Conservation (phyloP, 768 basidiomycete species). For the Cystofilobasidium bisporidii region DNA sequence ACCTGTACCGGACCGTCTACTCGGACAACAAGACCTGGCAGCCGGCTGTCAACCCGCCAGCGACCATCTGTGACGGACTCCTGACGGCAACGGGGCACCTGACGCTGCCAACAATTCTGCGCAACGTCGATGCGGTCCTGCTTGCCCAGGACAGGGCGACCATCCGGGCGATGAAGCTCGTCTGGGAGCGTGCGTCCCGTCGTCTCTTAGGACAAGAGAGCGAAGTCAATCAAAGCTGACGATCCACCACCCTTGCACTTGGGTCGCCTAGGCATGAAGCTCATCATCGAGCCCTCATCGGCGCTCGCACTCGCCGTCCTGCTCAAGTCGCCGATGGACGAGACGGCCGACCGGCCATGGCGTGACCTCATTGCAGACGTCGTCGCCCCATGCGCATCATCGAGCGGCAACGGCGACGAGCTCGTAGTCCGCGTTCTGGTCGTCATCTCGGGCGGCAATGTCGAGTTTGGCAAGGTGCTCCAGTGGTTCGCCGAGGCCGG, state of each 20-base stretch:
- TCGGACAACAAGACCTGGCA: neutral
- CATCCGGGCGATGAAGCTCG: slow-evolving; percentile 4
- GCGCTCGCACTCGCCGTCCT: slow-evolving; percentile 1
- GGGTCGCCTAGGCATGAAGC: neutral
- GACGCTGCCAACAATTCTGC: slow-evolving; percentile 5
- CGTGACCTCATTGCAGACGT: neutral
- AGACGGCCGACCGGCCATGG: neutral
- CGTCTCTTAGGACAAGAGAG: too few relatives aligned
- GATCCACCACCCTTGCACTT: neutral
- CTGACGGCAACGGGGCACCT: neutral
- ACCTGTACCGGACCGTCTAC: neutral
- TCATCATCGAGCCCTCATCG: slow-evolving; percentile 1
- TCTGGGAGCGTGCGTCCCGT: slow-evolving; percentile 6
- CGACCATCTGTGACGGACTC: neutral
- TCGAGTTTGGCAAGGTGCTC: slow-evolving; percentile 1
- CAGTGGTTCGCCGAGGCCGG: neutral
- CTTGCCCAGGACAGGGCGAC: neutral
- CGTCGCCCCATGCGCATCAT: neutral
- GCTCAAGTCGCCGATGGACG: neutral
- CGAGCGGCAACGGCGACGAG: neutral
- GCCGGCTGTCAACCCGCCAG: neutral
- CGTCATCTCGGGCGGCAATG: slow-evolving; percentile 8
- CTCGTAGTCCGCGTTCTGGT: neutral
- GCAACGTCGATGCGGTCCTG: slow-evolving; percentile 4
- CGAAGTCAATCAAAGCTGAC: too few relatives aligned